Evolutionary conservation across 352 stramenopile species (phyloP).

Genomic region (Pythium aquatile): DNA sequence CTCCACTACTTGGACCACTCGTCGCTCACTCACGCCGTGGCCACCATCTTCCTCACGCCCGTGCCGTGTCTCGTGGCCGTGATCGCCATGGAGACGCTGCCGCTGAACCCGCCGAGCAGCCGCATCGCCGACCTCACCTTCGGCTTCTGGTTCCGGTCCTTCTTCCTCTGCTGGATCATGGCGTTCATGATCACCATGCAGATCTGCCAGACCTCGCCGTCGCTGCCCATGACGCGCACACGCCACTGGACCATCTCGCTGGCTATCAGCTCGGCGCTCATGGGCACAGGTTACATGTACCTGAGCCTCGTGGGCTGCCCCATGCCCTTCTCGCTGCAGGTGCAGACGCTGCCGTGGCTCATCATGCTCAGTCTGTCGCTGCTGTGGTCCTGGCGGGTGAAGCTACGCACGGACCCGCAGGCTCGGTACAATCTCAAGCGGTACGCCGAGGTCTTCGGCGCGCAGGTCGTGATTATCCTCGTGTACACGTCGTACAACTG

Average conservation of each 20-base stretch:
- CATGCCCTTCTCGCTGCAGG: constrained; percentile 7
- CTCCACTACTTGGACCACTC: background rate
- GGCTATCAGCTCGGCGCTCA: background rate
- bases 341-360: background rate
- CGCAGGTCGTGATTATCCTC: constrained; percentile 11
- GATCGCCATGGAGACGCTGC: constrained; percentile 2
- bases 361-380: background rate
- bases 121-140: background rate
- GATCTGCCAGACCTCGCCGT: background rate
- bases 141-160: constrained; percentile 1
- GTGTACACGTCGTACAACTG: constrained; percentile 10
- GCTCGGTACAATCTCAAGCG: constrained; percentile 5
- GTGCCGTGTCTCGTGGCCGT: background rate
- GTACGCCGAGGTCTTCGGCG: constrained; percentile 7
- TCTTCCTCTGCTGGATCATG: constrained; percentile 5
- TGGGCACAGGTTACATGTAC: background rate
- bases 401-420: background rate
- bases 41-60: background rate
- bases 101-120: background rate
- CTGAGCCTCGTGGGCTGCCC: constrained; percentile 10
- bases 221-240: background rate
- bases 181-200: constrained; percentile 9
- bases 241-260: constrained; percentile 3
- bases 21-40: background rate
- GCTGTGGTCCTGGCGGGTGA: background rate